A percentile compares a stretch with the other conserved stretches of the same genome.
Conservation (phyloP, 805 yeast genomes). For the Cyberlindnera petersonii region DNA sequence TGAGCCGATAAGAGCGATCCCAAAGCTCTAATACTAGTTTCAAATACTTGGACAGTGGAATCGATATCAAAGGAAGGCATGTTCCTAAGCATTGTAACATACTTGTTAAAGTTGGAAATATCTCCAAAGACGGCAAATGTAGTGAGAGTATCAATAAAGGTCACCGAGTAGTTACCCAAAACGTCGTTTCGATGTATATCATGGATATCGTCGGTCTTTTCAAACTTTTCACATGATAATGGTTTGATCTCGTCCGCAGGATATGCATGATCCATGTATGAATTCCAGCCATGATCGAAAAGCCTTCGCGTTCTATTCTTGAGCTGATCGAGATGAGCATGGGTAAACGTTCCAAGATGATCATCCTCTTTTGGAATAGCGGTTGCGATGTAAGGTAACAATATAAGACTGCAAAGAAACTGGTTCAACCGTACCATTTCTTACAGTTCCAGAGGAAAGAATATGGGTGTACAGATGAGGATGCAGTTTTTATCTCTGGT, state of each 20-base stretch:
- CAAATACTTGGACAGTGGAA: constrained; percentile 83
- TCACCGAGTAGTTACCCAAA: constrained; percentile 76
- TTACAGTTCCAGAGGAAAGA: too few relatives aligned
- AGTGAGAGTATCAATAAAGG: constrained; percentile 76
- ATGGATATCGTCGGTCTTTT: constrained; percentile 52
- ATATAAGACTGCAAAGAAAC: too few relatives aligned
- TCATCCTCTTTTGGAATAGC: not conserved
- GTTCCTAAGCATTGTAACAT: constrained; percentile 32
- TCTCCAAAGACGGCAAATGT: constrained; percentile 72
- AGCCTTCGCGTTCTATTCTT: constrained; percentile 48
- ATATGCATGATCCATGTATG: constrained; percentile 64
- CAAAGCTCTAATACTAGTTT: constrained; percentile 72
- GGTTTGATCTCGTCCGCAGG: constrained; percentile 86
- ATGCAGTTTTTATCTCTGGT: too few relatives aligned
- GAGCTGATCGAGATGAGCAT: constrained; percentile 29
- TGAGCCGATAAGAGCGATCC: constrained; percentile 84
- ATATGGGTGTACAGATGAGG: too few relatives aligned
- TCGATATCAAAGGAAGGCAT: constrained; percentile 30
- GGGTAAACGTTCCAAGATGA: constrained; percentile 19
- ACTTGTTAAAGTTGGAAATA: constrained; percentile 46
- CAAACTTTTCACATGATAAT: constrained; percentile 61
- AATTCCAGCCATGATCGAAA: constrained; percentile 71
- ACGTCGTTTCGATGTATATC: constrained; percentile 74
- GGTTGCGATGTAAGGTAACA: too few relatives aligned
- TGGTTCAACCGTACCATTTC: constrained; percentile 1